phyloP scores from a whole-genome alignment of 2,329 filamentous ascomycete genomes.

The Fusarium sp. region DNA sequence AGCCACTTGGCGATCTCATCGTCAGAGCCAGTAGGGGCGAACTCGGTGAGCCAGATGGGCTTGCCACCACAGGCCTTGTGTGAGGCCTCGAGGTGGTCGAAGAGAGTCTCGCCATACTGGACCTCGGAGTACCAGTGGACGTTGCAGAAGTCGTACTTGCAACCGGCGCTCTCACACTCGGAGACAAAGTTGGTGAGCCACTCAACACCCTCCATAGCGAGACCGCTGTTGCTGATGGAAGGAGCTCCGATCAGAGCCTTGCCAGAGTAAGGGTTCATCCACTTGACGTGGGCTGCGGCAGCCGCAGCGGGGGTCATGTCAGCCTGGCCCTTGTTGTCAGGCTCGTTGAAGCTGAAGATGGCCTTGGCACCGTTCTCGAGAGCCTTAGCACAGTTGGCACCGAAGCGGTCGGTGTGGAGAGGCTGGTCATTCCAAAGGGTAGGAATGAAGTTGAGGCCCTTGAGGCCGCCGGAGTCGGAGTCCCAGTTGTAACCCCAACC shows the following conservation, averaged over 20 bases:
- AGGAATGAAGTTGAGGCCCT: slow-evolving; percentile 71
- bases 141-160: slow-evolving; percentile 71
- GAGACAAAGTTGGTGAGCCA: slow-evolving; percentile 68
- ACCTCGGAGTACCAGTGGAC: slow-evolving; percentile 74
- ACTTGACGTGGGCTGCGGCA: slow-evolving; percentile 65
- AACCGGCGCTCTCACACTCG: slow-evolving; percentile 62
- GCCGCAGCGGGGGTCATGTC: slow-evolving; percentile 67
- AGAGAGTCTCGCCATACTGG: slow-evolving; percentile 63
- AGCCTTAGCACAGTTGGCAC: slow-evolving; percentile 62
- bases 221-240: slow-evolving; percentile 71
- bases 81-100: slow-evolving; percentile 65
- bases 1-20: slow-evolving; percentile 63
- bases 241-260: slow-evolving; percentile 69
- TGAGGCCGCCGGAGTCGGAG: slow-evolving; percentile 58
- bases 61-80: slow-evolving; percentile 58
- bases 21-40: slow-evolving; percentile 64
- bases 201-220: slow-evolving; percentile 63
- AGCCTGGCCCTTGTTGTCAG: slow-evolving; percentile 71
- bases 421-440: slow-evolving; percentile 71
- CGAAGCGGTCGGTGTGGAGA: slow-evolving; percentile 64
- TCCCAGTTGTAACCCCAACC: slow-evolving; percentile 80
- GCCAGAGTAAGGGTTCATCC: slow-evolving; percentile 68
- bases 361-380: slow-evolving; percentile 67
- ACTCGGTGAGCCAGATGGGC: slow-evolving; percentile 75
- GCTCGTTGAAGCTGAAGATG: slow-evolving; percentile 80